Percentiles rank a stretch among this genome's conserved stretches.
Conservation (phyloP, 2,329 filamentous ascomycete species). For the Alternaria sp. region DNA sequence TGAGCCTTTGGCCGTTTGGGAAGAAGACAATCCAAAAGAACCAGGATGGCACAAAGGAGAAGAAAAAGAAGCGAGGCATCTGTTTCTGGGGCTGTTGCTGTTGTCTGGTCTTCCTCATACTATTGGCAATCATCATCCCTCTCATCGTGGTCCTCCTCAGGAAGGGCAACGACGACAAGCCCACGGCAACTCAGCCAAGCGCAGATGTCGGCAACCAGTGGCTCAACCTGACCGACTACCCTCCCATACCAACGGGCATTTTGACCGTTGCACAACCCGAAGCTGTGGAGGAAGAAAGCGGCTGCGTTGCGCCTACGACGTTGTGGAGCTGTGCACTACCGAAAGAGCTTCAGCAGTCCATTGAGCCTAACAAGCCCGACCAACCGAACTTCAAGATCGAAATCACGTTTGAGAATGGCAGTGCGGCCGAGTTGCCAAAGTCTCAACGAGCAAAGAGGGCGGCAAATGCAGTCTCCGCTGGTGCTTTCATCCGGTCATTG, state of each 20-base stretch:
- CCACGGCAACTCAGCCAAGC: conserved; percentile 22
- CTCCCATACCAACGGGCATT: conserved; percentile 83
- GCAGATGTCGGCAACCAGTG: conserved; percentile 54
- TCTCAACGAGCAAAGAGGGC: conserved; percentile 55
- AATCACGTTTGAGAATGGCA: conserved; percentile 68
- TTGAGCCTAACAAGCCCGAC: conserved; percentile 67
- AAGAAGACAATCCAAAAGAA: conserved; percentile 24
- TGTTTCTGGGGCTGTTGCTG: conserved; percentile 47
- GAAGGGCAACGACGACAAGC: conserved; percentile 48
- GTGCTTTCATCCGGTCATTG: conserved; percentile 43
- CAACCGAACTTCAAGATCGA: conserved; percentile 82
- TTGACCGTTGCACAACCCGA: conserved; percentile 78
- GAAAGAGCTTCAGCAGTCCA: conserved; percentile 73
- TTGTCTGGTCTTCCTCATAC: conserved; percentile 41
- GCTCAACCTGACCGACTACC: conserved; percentile 86
- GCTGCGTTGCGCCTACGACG: conserved; percentile 74
- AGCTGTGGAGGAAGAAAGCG: conserved; percentile 66
- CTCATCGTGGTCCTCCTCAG: conserved; percentile 44
- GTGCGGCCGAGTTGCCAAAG: conserved; percentile 30
- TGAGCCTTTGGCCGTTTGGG: conserved; percentile 29
- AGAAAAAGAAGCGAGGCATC: conserved; percentile 38
- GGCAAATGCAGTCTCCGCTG: conserved; percentile 62
- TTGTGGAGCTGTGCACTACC: conserved; percentile 88
- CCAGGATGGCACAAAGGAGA: conserved; percentile 32
- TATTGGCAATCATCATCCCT: conserved; percentile 51